A percentile compares a stretch with the other conserved stretches of the same genome.
These are phyloP conservation scores for thale cress (Arabidopsis thaliana) DNA, from an alignment of 345 rosid species.

Conservation along the genomic window TAIR10.1 NC_003070.9:17276501-17277000, in stretches of 20 bases:
- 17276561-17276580: constrained; percentile 68
- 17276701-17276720: constrained; percentile 84
- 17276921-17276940: constrained; percentile 83
- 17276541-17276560: constrained; percentile 80
- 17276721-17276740: constrained; percentile 66
- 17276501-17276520: constrained; percentile 71
- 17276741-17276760: constrained; percentile 54
- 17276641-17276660: constrained; percentile 67
- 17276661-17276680: constrained; percentile 66
- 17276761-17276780: constrained; percentile 75
- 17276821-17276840: constrained; percentile 62
- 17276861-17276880: constrained; percentile 73
- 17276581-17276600: constrained; percentile 63
- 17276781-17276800: constrained; percentile 77
- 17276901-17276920: constrained; percentile 65
- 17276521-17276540: constrained; percentile 79
- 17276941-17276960: constrained; percentile 71
- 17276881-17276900: constrained; percentile 53
- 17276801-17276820: constrained; percentile 62
- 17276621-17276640: constrained; percentile 78
- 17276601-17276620: constrained; percentile 70
- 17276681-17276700: constrained; percentile 72
- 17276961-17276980: constrained; percentile 62
- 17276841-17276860: constrained; percentile 74
- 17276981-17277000: constrained; percentile 79